phyloP scores from a whole-genome alignment of 1,284 basidiomycete species.

The Ganoderma leucocontextum region DNA sequence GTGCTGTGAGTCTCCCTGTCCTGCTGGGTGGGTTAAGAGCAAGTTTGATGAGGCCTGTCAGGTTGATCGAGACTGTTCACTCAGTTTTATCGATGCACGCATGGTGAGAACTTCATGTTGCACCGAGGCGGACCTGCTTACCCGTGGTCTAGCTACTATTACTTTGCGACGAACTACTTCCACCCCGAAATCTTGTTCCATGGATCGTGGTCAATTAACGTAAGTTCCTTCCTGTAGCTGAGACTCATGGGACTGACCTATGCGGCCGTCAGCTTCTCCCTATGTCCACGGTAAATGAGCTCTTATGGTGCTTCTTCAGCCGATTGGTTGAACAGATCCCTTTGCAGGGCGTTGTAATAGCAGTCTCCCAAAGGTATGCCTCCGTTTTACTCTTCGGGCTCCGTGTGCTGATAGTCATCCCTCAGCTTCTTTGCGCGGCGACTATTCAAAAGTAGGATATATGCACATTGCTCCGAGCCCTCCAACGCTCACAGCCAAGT shows the following conservation, averaged over 20 bases:
- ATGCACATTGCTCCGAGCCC: not conserved
- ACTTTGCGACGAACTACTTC: constrained; percentile 3
- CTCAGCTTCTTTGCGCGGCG: constrained; percentile 1
- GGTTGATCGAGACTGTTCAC: not conserved
- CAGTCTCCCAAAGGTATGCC: not conserved
- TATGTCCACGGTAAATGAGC: not conserved
- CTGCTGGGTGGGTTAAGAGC: not conserved
- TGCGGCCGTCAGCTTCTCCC: not conserved
- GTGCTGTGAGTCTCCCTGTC: not conserved
- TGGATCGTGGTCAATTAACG: not conserved
- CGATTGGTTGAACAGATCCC: not conserved
- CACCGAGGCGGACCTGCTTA: not conserved
- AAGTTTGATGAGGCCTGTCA: not conserved
- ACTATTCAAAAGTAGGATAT: constrained; percentile 1
- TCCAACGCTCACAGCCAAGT: not conserved
- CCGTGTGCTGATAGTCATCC: not conserved
- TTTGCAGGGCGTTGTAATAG: not conserved
- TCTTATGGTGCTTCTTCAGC: not conserved
- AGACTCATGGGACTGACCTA: not conserved
- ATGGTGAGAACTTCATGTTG: not conserved
- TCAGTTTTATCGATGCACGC: not conserved
- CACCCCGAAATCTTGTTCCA: not conserved
- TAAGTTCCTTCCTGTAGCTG: not conserved
- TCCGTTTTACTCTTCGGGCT: not conserved
- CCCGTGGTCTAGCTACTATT: not conserved